Evolutionary conservation across 2,329 filamentous ascomycete genomes (phyloP).

Genomic region (Penicillium psychrosexuale): DNA sequence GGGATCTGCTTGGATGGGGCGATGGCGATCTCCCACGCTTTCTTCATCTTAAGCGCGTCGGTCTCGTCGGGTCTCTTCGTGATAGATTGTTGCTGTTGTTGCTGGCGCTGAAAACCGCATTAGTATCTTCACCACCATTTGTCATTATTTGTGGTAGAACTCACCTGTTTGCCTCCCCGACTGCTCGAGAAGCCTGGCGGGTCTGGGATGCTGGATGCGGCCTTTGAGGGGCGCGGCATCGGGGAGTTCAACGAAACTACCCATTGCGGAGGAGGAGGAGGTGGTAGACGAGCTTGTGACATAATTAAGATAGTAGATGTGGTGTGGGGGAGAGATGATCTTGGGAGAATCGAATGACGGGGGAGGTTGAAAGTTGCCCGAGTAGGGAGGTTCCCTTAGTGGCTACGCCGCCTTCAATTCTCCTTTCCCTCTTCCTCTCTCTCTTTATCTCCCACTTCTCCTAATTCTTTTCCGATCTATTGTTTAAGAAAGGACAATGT

Average conservation of each 20-base stretch:
- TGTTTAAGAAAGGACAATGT: slow-evolving; percentile 9
- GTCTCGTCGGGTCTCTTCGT: slow-evolving; percentile 66
- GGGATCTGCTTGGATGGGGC: slow-evolving; percentile 90
- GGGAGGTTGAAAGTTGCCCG: slow-evolving; percentile 7
- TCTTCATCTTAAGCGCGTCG: slow-evolving; percentile 95
- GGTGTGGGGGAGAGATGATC: slow-evolving; percentile 5
- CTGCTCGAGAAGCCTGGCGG: slow-evolving; percentile 75
- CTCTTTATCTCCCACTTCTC: slow-evolving; percentile 8
- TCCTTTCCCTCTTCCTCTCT: slow-evolving; percentile 22
- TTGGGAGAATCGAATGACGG: slow-evolving; percentile 10
- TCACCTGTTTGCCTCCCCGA: slow-evolving; percentile 52
- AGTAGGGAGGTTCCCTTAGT: slow-evolving; percentile 26
- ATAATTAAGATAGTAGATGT: slow-evolving; percentile 13
- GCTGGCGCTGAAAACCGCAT: slow-evolving; percentile 25
- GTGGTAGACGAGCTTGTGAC: slow-evolving; percentile 26
- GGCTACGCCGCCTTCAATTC: slow-evolving; percentile 23
- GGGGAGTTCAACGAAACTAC: slow-evolving; percentile 73
- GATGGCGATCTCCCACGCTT: slow-evolving; percentile 95
- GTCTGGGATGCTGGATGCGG: slow-evolving; percentile 64
- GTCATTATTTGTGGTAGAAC: slow-evolving; percentile 20
- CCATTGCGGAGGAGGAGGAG: slow-evolving; percentile 68
- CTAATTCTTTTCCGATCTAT: background rate
- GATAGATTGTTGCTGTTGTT: slow-evolving; percentile 32
- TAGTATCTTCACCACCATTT: background rate
- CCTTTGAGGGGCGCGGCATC: slow-evolving; percentile 64